phyloP scores from a whole-genome alignment of 2,329 filamentous ascomycete species.

The Hypomyces perniciosus region DNA sequence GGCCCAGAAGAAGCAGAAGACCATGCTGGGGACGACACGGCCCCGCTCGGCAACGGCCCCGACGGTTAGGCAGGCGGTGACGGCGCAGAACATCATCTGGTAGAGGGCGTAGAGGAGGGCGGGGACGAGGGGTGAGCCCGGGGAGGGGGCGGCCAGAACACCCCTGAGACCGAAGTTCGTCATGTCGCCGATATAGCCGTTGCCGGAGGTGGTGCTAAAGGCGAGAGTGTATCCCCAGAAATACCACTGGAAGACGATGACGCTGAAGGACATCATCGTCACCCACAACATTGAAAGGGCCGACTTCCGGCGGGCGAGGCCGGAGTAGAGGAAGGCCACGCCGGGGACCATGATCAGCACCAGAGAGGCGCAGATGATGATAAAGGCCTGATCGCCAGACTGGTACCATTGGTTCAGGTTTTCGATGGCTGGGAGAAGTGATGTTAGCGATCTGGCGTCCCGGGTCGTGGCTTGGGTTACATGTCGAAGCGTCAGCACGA shows the following conservation, averaged over 20 bases:
- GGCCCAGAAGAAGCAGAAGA: conserved; percentile 94
- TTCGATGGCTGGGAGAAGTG: conserved; percentile 52
- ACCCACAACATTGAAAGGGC: conserved; percentile 97
- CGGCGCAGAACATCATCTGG: conserved; percentile 97
- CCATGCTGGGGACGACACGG: conserved; percentile 85
- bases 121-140: conserved; percentile 80
- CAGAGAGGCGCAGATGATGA: conserved; percentile 84
- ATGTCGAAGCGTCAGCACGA: neutral
- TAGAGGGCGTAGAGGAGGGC: conserved; percentile 93
- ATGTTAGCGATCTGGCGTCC: neutral
- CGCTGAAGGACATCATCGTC: conserved; percentile 86
- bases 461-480: neutral
- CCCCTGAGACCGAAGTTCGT: conserved; percentile 84
- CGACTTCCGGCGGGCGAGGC: conserved; percentile 94
- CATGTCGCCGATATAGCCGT: conserved; percentile 87
- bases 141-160: conserved; percentile 76
- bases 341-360: conserved; percentile 95
- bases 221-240: conserved; percentile 98
- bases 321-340: conserved; percentile 95
- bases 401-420: conserved; percentile 97
- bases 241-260: conserved; percentile 97
- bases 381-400: conserved; percentile 88
- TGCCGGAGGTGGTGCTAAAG: conserved; percentile 75
- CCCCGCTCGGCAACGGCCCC: conserved; percentile 92
- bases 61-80: conserved; percentile 85